Percentiles rank a stretch among this genome's conserved stretches.
Evolutionary conservation across 495 filamentous ascomycete species (phyloP).

Genomic region (Podospora pseudocomata): DNA sequence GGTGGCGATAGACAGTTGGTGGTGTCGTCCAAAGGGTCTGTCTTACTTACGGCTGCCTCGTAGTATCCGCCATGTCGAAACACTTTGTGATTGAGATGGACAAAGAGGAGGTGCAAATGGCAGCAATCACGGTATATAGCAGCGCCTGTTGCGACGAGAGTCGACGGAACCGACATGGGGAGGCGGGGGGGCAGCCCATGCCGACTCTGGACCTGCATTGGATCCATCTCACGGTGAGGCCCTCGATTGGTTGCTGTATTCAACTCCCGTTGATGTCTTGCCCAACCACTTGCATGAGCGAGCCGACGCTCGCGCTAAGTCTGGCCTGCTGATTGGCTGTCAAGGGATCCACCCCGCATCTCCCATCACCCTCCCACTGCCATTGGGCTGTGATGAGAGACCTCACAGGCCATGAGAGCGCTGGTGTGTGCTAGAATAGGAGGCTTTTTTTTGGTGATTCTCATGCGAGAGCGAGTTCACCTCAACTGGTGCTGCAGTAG

Average conservation of each 20-base stretch:
- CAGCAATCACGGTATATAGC: slow-evolving; percentile 45
- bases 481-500: slow-evolving; percentile 3
- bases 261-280: background rate
- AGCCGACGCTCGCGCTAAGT: slow-evolving; percentile 3
- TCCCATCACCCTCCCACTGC: background rate
- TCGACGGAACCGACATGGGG: slow-evolving; percentile 29
- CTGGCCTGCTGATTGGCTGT: background rate
- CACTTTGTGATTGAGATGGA: slow-evolving; percentile 44
- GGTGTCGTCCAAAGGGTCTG: slow-evolving; percentile 8
- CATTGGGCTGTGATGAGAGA: background rate
- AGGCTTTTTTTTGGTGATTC: background rate
- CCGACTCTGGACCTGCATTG: background rate
- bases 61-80: slow-evolving; percentile 44
- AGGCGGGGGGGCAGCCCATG: slow-evolving; percentile 19
- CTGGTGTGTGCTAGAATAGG: background rate
- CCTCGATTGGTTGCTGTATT: slow-evolving; percentile 5
- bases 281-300: slow-evolving; percentile 5
- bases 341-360: background rate
- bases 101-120: slow-evolving; percentile 26
- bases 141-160: slow-evolving; percentile 51
- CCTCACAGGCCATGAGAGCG: background rate
- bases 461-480: background rate
- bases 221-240: slow-evolving; percentile 8
- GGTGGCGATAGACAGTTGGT: slow-evolving; percentile 15
- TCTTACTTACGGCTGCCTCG: slow-evolving; percentile 33